These are phyloP conservation scores for Diversispora epigaea DNA, from an alignment of 192 early-diverging fungal species.

Conservation along the genomic window DNA sequence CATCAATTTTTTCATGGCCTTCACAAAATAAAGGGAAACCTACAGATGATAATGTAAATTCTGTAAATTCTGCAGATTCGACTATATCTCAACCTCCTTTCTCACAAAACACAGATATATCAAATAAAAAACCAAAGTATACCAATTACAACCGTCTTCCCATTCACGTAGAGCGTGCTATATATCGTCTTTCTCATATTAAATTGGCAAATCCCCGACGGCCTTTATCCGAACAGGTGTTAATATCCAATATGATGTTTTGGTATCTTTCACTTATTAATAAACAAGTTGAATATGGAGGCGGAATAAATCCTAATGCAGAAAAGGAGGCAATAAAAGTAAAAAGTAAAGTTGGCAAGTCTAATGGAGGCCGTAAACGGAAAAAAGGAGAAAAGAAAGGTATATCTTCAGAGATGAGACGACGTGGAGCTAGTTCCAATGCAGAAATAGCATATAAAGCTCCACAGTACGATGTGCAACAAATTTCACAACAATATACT, in stretches of 20 bases:
- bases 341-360: constrained; percentile 30
- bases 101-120: neutral
- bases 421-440: constrained; percentile 8
- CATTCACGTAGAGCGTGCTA: constrained; percentile 75
- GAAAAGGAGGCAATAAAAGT: constrained; percentile 11
- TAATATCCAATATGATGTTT: constrained; percentile 80
- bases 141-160: constrained; percentile 61
- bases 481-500: constrained; percentile 28
- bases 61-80: neutral
- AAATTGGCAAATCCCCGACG: constrained; percentile 76
- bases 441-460: constrained; percentile 28
- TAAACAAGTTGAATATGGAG: constrained; percentile 40
- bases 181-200: constrained; percentile 71
- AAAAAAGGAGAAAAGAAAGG: constrained; percentile 24
- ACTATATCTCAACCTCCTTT: constrained; percentile 31
- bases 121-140: constrained; percentile 52
- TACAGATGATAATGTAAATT: constrained; percentile 27
- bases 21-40: constrained; percentile 37
- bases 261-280: constrained; percentile 77
- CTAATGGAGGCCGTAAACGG: constrained; percentile 3
- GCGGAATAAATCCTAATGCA: constrained; percentile 9
- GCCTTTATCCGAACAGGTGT: constrained; percentile 70
- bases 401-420: neutral
- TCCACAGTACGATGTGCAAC: constrained; percentile 27
- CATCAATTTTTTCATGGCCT: constrained; percentile 42